Base-by-base conservation (phyloP, 371 early-diverging fungal genomes). In the Chytridium lagenaria region DNA sequence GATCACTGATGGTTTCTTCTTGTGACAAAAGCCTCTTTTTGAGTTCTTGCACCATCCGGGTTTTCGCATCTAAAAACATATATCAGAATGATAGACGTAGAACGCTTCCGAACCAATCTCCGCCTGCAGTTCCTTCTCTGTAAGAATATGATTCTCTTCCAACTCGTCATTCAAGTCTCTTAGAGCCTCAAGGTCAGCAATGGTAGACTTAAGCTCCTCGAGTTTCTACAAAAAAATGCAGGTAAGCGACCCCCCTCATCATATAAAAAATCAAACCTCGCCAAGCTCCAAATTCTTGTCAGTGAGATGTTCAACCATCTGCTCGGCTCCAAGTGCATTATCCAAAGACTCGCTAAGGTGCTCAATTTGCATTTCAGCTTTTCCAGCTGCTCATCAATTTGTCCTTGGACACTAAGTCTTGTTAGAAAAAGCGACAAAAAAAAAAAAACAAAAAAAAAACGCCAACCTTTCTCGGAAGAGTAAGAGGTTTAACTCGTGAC, bases 161-260 rank as follows among this genome's bases (percentile, higher is more conserved):
- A 96, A 78, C 76, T 96, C 95, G 66, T 97, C 95, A 73, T 93
- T 94, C 49, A 96, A 82, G 72, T 94, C 95, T 77, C 91, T 90
- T 28, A 96, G 84, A n/a, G 94, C 92, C 81, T 98, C 96, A 33
- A 96, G 84, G 74, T 94, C 96, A 52, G 94, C 96, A 12, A 95
- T 89, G 1, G 85, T 84, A 31, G 81, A 84, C 67, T 87, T 86
- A 84, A 94, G 77, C 74, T 95, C 93, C 70, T 95, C 94, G 40
- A 94, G 69, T 74, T 87, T 86, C 77, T 83, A 67, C 19, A 15
- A 44, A 22, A 49, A 40, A 26, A 7, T 16, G 26, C 37, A 66
- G 3, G 7, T 66, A 44, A n/a, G 28, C 5, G 40, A 15, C 19
- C 16, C n/a, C n/a, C n/a, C n/a, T n/a, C n/a, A n/a, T n/a, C n/a